These are phyloP conservation scores for Eutrema japonicum DNA, from an alignment of 345 rosid species.

Conservation along the genomic window DNA sequence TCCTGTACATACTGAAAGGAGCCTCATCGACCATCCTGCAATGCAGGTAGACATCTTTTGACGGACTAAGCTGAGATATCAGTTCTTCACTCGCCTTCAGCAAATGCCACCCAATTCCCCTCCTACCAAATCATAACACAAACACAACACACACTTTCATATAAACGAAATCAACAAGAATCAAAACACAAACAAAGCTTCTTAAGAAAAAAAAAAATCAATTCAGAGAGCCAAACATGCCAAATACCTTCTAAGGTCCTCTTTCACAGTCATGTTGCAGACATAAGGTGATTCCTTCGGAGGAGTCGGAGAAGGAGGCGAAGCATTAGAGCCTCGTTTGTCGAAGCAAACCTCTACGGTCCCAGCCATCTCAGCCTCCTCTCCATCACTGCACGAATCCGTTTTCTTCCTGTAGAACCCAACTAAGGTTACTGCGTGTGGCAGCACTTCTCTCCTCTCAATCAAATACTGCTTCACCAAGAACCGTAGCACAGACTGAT, in stretches of 20 bases:
- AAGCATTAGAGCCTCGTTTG: slow-evolving; percentile 71
- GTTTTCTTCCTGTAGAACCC: slow-evolving; percentile 60
- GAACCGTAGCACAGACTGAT: slow-evolving; percentile 65
- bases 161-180: neutral
- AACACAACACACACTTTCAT: slow-evolving; percentile 14
- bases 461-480: slow-evolving; percentile 84
- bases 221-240: neutral
- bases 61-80: slow-evolving; percentile 61
- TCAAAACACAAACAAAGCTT: neutral
- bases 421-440: slow-evolving; percentile 80
- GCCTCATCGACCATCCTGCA: slow-evolving; percentile 91
- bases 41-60: slow-evolving; percentile 78
- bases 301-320: slow-evolving; percentile 78
- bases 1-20: slow-evolving; percentile 82
- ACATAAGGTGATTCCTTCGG: slow-evolving; percentile 82
- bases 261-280: slow-evolving; percentile 86
- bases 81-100: slow-evolving; percentile 88
- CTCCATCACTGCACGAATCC: slow-evolving; percentile 35
- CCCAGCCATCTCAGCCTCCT: slow-evolving; percentile 66
- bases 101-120: slow-evolving; percentile 93
- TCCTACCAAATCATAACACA: slow-evolving; percentile 56
- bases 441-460: slow-evolving; percentile 71
- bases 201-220: neutral
- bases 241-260: slow-evolving; percentile 69
- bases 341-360: slow-evolving; percentile 90